Conservation (phyloP, 2,329 filamentous ascomycete genomes). For the Talaromyces sp. region DNA sequence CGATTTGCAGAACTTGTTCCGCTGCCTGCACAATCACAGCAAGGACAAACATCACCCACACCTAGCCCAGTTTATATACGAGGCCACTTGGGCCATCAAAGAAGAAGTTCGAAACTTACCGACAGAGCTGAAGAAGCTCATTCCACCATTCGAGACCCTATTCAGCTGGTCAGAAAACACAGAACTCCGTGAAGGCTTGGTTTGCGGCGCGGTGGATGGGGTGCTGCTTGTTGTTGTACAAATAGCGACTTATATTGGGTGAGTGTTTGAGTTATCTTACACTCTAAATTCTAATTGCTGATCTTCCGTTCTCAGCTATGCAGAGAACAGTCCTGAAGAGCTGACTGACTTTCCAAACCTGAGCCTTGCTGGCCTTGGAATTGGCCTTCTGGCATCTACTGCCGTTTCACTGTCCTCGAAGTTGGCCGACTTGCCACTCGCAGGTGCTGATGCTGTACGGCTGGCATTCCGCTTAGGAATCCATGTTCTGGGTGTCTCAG, state of each 20-base stretch:
- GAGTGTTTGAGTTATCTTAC: slow-evolving; percentile 9
- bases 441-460: slow-evolving; percentile 40
- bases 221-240: slow-evolving; percentile 40
- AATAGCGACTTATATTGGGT: slow-evolving; percentile 44
- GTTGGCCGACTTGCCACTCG: slow-evolving; percentile 36
- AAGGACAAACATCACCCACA: slow-evolving; percentile 35
- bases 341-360: neutral
- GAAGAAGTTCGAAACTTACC: slow-evolving; percentile 34
- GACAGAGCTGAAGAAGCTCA: slow-evolving; percentile 13
- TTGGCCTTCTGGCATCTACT: slow-evolving; percentile 42
- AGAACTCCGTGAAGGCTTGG: slow-evolving; percentile 35
- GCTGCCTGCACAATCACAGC: slow-evolving; percentile 37
- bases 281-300: neutral
- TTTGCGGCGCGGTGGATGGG: slow-evolving; percentile 45
- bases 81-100: slow-evolving; percentile 36
- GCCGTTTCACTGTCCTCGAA: slow-evolving; percentile 40
- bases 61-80: slow-evolving; percentile 40
- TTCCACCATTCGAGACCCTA: slow-evolving; percentile 21
- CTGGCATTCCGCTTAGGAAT: slow-evolving; percentile 47
- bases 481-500: slow-evolving; percentile 38
- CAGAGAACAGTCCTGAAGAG: neutral
- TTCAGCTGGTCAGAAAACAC: slow-evolving; percentile 13
- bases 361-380: slow-evolving; percentile 41
- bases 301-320: neutral
- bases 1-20: slow-evolving; percentile 38